A percentile compares a stretch with the other conserved stretches of the same genome.
phyloP scores from a whole-genome alignment of 768 basidiomycete genomes.

The Amanita brunnescens region DNA sequence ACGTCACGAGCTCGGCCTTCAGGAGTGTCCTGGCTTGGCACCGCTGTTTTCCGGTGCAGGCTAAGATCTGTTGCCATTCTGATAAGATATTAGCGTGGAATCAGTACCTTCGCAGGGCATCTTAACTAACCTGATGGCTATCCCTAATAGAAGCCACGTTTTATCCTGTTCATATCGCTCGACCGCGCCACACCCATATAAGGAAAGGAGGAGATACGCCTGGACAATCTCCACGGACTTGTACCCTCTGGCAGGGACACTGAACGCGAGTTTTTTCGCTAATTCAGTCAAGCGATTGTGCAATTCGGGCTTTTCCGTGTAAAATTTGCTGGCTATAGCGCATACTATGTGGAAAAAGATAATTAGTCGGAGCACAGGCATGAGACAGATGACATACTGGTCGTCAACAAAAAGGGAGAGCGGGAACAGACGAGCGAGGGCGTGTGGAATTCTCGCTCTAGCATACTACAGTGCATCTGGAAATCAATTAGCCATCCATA shows the following conservation, averaged over 20 bases:
- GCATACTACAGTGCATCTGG: constrained; percentile 70
- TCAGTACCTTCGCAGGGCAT: background rate
- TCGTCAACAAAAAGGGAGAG: constrained; percentile 91
- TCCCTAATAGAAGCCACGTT: constrained; percentile 85
- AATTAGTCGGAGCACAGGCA: background rate
- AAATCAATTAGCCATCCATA: constrained; percentile 11
- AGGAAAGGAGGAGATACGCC: constrained; percentile 80
- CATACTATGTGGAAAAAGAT: constrained; percentile 51
- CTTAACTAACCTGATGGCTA: constrained; percentile 61
- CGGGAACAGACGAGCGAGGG: constrained; percentile 90
- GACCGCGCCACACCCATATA: constrained; percentile 92
- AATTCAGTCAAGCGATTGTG: constrained; percentile 73
- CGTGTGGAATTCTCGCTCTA: constrained; percentile 88
- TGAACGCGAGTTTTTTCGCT: constrained; percentile 83
- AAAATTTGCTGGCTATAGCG: constrained; percentile 90
- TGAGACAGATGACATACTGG: constrained; percentile 45
- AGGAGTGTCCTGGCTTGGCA: constrained; percentile 54
- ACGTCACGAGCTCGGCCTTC: constrained; percentile 72
- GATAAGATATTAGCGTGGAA: constrained; percentile 1
- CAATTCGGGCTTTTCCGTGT: constrained; percentile 72
- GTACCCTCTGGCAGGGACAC: constrained; percentile 76
- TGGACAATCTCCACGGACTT: constrained; percentile 95
- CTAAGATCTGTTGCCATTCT: constrained; percentile 97
- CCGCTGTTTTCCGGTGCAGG: constrained; percentile 77
- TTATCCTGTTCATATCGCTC: constrained; percentile 96